These are phyloP conservation scores for Chaetomium tenue DNA, from an alignment of 495 filamentous ascomycete genomes.

Conservation along the genomic window DNA sequence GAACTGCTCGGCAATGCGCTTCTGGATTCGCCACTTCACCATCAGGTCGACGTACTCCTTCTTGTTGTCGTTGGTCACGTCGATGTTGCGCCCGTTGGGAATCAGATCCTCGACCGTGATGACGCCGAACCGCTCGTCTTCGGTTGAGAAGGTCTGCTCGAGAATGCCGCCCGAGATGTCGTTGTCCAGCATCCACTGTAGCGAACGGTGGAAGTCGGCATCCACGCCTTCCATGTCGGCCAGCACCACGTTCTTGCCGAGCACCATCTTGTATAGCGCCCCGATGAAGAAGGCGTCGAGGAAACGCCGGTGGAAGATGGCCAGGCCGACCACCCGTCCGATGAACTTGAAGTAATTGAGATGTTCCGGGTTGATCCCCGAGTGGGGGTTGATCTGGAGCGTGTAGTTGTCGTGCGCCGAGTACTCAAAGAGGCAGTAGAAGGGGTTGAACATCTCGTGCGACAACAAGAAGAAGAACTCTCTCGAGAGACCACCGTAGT, in stretches of 20 bases:
- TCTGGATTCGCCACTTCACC: constrained; percentile 98
- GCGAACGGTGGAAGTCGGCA: constrained; percentile 89
- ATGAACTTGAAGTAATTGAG: constrained; percentile 99
- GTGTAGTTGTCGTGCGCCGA: constrained; percentile 99
- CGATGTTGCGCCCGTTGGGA: constrained; percentile 82
- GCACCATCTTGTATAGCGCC: constrained; percentile 99
- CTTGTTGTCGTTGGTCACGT: constrained; percentile 97
- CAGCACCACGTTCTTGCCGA: constrained; percentile 86
- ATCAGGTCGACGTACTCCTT: constrained; percentile 93
- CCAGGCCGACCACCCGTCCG: constrained; percentile 92
- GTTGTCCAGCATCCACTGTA: constrained; percentile 97
- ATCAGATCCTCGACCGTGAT: constrained; percentile 89
- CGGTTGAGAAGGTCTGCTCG: constrained; percentile 91
- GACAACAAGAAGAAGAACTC: constrained; percentile 99
- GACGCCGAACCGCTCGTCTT: constrained; percentile 96
- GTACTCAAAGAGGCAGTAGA: constrained; percentile 99
- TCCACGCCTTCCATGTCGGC: constrained; percentile 99
- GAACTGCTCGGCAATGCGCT: constrained; percentile 97
- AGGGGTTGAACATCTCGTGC: constrained; percentile 99
- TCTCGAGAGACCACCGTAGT: constrained; percentile 97
- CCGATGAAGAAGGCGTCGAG: constrained; percentile 99
- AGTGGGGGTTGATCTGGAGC: constrained; percentile 99
- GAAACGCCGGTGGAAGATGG: constrained; percentile 98
- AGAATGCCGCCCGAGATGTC: constrained; percentile 86
- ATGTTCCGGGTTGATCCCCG: constrained; percentile 98